Percentiles rank a stretch among this genome's conserved stretches.
Conservation (phyloP, 768 basidiomycete genomes). For the Tricholoma flavovirens region DNA sequence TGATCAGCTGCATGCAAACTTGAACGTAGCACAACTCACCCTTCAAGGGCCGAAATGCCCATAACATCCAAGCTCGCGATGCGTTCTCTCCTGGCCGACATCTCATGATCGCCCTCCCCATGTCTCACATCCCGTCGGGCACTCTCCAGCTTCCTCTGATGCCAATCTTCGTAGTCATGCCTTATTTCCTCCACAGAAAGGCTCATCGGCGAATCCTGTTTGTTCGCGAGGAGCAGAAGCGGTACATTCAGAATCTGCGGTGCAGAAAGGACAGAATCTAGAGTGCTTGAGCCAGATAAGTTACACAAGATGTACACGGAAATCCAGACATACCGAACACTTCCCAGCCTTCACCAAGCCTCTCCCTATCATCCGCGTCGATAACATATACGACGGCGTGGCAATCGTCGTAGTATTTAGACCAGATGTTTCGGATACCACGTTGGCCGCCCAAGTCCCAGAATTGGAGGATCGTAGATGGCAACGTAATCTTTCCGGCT, state of each 20-base stretch:
- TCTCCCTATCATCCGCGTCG: slow-evolving; percentile 85
- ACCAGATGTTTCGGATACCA: slow-evolving; percentile 93
- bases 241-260: slow-evolving; percentile 90
- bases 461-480: slow-evolving; percentile 92
- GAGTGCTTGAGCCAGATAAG: slow-evolving; percentile 14
- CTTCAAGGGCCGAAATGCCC: slow-evolving; percentile 87
- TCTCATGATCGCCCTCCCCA: slow-evolving; percentile 40
- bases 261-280: slow-evolving; percentile 81
- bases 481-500: slow-evolving; percentile 92
- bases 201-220: slow-evolving; percentile 80
- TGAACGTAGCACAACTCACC: slow-evolving; percentile 44
- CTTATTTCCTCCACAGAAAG: slow-evolving; percentile 88
- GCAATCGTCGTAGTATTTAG: slow-evolving; percentile 91
- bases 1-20: not conserved
- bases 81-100: slow-evolving; percentile 41
- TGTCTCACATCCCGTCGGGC: slow-evolving; percentile 48
- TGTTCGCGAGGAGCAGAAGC: slow-evolving; percentile 89
- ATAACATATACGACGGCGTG: slow-evolving; percentile 96
- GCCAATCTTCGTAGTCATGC: slow-evolving; percentile 85
- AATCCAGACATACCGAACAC: slow-evolving; percentile 73
- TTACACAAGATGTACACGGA: slow-evolving; percentile 8
- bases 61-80: slow-evolving; percentile 82
- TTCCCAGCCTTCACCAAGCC: slow-evolving; percentile 92
- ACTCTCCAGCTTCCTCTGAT: slow-evolving; percentile 68
- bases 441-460: slow-evolving; percentile 96